These are phyloP conservation scores for Arabidopsis lyrata DNA, from an alignment of 441 rosid genomes.

Conservation along the genomic window DNA sequence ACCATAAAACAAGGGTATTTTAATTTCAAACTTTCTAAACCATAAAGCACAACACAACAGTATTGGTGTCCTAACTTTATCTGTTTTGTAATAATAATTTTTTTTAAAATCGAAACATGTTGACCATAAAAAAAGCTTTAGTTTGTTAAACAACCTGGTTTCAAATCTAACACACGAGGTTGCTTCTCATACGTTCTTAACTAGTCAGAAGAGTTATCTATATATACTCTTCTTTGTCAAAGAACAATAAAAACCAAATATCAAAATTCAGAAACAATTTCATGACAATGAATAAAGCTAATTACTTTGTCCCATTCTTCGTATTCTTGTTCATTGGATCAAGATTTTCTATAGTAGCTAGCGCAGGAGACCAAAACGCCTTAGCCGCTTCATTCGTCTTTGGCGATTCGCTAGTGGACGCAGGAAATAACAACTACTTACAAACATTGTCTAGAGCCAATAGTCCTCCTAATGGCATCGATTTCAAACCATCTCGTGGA, in stretches of 20 bases:
- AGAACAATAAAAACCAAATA: conserved; percentile 1
- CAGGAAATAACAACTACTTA: conserved; percentile 84
- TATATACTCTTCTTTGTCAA: conserved; percentile 22
- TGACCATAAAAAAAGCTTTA: conserved; percentile 27
- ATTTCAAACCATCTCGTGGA: conserved; percentile 77
- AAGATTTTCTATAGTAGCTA: background rate
- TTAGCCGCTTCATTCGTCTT: conserved; percentile 78
- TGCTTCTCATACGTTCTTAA: conserved; percentile 42
- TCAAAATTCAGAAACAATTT: background rate
- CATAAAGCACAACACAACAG: conserved; percentile 25
- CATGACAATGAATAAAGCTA: conserved; percentile 20
- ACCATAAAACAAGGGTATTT: background rate
- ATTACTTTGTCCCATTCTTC: conserved; percentile 5
- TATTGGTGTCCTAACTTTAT: conserved; percentile 46
- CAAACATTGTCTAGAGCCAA: conserved; percentile 84
- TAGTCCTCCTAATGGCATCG: conserved; percentile 79
- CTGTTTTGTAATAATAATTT: conserved; percentile 23
- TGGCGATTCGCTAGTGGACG: conserved; percentile 94
- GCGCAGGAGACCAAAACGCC: conserved; percentile 31
- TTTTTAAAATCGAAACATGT: conserved; percentile 19
- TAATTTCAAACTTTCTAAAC: conserved; percentile 36
- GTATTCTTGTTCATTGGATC: conserved; percentile 19
- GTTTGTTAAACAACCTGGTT: conserved; percentile 46
- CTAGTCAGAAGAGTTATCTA: conserved; percentile 35
- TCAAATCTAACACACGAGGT: conserved; percentile 36